Conservation (phyloP, 169 alveolate genomes). For the Cryptosporidium parvum region DNA sequence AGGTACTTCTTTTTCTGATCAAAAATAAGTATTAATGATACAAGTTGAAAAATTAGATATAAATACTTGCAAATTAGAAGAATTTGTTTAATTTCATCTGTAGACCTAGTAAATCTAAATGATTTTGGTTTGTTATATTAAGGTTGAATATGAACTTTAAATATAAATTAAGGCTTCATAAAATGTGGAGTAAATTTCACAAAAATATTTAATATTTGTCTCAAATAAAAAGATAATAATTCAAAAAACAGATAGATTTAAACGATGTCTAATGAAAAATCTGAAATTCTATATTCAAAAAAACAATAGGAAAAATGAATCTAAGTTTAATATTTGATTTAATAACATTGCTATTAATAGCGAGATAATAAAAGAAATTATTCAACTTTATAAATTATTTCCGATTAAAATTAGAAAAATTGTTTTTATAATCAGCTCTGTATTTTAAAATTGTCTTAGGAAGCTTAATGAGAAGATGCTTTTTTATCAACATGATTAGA, state of each 20-base stretch:
- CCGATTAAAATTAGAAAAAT: background rate
- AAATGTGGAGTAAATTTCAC: background rate
- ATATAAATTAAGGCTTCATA: background rate
- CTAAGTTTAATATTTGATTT: background rate
- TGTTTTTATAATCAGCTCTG: background rate
- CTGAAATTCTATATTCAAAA: background rate
- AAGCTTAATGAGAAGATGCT: background rate
- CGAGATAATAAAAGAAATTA: constrained; percentile 20
- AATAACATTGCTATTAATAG: background rate
- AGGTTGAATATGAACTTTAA: background rate
- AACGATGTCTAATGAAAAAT: background rate
- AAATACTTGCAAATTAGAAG: background rate
- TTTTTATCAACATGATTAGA: background rate
- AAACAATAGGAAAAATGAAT: constrained; percentile 27
- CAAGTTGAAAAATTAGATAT: background rate
- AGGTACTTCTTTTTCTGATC: background rate
- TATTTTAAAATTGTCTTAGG: background rate
- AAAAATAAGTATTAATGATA: background rate
- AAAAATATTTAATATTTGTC: background rate
- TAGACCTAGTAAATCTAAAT: background rate
- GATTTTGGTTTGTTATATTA: background rate
- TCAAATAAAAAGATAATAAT: background rate
- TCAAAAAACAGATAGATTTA: background rate
- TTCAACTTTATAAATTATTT: background rate
- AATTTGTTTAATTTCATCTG: background rate